Base-by-base conservation (phyloP, 1,139 yeast genomes). In the Yamadazyma spencermartinsiae region DNA sequence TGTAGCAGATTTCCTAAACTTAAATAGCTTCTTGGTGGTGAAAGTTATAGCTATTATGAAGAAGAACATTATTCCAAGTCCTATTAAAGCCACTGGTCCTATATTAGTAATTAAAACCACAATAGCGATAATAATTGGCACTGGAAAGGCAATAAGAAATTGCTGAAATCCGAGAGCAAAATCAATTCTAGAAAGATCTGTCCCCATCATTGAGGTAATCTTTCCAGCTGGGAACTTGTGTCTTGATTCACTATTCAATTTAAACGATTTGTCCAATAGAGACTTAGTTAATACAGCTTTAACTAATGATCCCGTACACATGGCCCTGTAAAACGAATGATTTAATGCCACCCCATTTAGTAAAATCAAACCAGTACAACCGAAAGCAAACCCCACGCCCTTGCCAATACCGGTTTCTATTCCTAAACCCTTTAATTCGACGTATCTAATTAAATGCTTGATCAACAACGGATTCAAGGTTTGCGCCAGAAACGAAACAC, bases 271-370 rank as follows among this genome's bases (percentile, higher is more conserved):
- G 43, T 76, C 76, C 44, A 86, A 65, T 9, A 86, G 60, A 2
- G 86, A 82, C 43, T 83, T 82, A 2, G 84, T 81, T 31, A 87
- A 58, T 1, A 83, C 77, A 0, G 87, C 78, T 54, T 84, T 80
- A 17, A 75, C 77, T 52, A 80, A 79, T 7, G 84, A 83, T 48
- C 95, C 95, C 15, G 56, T 49, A 34, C 56, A 35, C 63, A 61
- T 64, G 16, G 66, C 52, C 32, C 55, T 51, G 33, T 59, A 59
- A 43, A 65, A 39, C 2, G 42, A 32, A 29, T 46, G 52, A 27
- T 49, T 49, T 23, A 46, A 28, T 9, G 29, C 11, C 1, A 49
- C 20, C 8, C 86, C 81, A 35, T 64, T 50, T 10, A 59, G 27
- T 11, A 66, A 45, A 24, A 63, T 56, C 36, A 69, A 25, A 51